Evolutionary conservation across 2,329 filamentous ascomycete species (phyloP).

Genomic region (Phyllosticta paracitricarpa): DNA sequence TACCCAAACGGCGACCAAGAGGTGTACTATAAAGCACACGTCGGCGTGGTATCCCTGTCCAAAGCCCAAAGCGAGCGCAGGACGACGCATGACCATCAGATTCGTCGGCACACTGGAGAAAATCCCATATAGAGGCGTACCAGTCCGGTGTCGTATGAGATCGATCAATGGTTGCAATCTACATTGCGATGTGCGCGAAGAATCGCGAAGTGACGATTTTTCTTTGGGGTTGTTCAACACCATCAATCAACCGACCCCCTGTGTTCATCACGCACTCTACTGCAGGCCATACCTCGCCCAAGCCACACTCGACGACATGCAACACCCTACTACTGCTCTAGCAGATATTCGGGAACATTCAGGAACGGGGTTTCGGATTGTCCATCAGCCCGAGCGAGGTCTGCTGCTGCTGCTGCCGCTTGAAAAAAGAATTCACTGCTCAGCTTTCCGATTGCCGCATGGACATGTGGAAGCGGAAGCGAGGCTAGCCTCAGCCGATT

Average conservation of each 20-base stretch:
- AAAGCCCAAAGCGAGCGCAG: neutral
- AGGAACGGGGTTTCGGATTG: neutral
- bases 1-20: neutral
- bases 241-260: neutral
- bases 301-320: neutral
- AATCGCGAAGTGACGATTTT: neutral
- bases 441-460: neutral
- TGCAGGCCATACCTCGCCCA: neutral
- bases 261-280: neutral
- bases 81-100: neutral
- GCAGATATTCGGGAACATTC: neutral
- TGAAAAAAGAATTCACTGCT: neutral
- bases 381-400: neutral
- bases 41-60: neutral
- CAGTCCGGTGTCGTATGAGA: neutral
- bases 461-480: neutral
- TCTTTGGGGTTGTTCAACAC: neutral
- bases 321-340: neutral
- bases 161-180: neutral
- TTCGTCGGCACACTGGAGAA: neutral
- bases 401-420: neutral
- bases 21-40: neutral
- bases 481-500: neutral
- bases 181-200: neutral
- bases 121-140: neutral